phyloP scores from a whole-genome alignment of 495 filamentous ascomycete genomes.

The Cercophora newfieldiana region DNA sequence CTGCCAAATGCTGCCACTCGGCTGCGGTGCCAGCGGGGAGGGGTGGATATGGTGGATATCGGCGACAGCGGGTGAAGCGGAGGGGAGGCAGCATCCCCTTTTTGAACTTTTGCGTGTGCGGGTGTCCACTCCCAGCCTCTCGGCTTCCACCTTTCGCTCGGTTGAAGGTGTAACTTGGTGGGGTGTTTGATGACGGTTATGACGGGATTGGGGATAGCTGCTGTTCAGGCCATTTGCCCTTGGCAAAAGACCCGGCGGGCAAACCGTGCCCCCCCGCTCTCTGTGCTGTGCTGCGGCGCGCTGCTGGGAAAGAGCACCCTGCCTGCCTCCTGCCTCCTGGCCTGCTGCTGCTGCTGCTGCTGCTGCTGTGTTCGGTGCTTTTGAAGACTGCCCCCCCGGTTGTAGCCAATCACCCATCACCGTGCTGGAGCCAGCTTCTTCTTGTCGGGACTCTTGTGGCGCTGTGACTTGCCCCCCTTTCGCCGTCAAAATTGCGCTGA shows the following conservation, averaged over 20 bases:
- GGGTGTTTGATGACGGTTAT: background rate
- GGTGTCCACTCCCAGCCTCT: background rate
- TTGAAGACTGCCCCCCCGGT: background rate
- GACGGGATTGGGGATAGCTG: background rate
- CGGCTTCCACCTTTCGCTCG: background rate
- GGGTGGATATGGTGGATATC: background rate
- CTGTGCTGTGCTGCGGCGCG: background rate
- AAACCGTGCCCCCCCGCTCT: conserved; percentile 7
- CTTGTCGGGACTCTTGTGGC: background rate
- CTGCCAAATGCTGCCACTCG: conserved; percentile 1
- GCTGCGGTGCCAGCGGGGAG: background rate
- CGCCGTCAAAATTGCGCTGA: background rate
- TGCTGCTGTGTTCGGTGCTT: conserved; percentile 1
- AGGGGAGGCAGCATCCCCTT: background rate
- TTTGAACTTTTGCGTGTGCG: background rate
- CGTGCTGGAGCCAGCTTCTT: background rate
- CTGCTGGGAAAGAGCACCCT: background rate
- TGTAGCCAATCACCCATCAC: background rate
- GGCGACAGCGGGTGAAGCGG: background rate
- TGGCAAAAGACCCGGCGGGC: conserved; percentile 5
- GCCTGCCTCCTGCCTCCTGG: background rate
- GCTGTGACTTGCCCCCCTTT: background rate
- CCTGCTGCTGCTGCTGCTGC: too few relatives aligned
- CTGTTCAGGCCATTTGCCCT: too few relatives aligned
- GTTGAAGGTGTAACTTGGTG: background rate